Percentiles rank a stretch among this genome's conserved stretches.
These are phyloP conservation scores for Tilletiopsis washingtonensis DNA, from an alignment of 1,284 basidiomycete genomes.

Conservation along the genomic window DNA sequence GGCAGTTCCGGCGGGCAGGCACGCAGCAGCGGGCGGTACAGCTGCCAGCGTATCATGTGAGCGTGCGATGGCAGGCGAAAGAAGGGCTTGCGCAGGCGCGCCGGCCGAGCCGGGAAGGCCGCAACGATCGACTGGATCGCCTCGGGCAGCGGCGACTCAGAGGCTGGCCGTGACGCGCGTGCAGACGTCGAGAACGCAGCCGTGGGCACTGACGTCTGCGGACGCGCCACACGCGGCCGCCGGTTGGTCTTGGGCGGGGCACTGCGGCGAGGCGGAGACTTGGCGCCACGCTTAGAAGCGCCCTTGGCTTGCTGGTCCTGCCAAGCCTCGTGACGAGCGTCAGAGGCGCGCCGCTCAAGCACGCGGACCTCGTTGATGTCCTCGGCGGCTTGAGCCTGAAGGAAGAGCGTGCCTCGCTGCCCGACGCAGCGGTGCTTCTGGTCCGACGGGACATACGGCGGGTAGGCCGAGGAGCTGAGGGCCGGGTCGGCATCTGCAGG, in stretches of 20 bases:
- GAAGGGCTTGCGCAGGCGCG: constrained; percentile 12
- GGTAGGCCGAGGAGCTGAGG: too few species aligned
- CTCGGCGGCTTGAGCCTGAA: constrained; percentile 42
- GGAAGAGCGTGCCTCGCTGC: constrained; percentile 30
- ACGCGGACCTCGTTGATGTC: constrained; percentile 40
- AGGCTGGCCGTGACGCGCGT: background rate
- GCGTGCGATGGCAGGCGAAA: constrained; percentile 17
- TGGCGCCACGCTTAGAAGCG: background rate
- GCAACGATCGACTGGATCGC: background rate
- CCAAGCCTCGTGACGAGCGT: background rate
- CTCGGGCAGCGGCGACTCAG: background rate
- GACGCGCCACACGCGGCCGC: background rate
- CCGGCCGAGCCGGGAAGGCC: constrained; percentile 6
- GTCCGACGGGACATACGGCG: constrained; percentile 24
- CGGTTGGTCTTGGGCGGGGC: background rate
- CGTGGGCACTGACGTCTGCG: background rate
- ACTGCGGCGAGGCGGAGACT: background rate
- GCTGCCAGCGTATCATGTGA: constrained; percentile 13
- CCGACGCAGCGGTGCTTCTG: constrained; percentile 40
- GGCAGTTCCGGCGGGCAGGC: constrained; percentile 10
- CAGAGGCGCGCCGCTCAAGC: constrained; percentile 28
- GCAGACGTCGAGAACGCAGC: background rate
- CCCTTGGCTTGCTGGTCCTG: background rate
- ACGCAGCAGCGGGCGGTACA: constrained; percentile 28
- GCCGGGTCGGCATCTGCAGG: too few species aligned